Conservation (phyloP, 768 basidiomycete genomes). For the Russula earlei region DNA sequence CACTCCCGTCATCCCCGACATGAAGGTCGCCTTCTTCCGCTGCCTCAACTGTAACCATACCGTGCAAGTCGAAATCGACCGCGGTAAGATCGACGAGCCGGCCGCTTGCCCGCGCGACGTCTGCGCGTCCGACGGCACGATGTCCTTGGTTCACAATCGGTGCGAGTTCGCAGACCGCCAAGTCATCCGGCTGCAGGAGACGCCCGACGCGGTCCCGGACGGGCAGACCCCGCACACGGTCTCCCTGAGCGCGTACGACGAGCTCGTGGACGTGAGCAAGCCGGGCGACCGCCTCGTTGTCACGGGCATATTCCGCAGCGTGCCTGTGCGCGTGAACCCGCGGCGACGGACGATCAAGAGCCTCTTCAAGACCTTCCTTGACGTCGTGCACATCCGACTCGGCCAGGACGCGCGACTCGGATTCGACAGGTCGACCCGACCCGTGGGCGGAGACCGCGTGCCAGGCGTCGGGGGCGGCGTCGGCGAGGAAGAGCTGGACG, state of each 20-base stretch:
- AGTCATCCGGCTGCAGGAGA: slow-evolving; percentile 92
- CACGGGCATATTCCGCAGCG: slow-evolving; percentile 89
- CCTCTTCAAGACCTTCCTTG: slow-evolving; percentile 95
- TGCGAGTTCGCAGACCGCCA: slow-evolving; percentile 95
- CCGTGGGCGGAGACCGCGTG: slow-evolving; percentile 55
- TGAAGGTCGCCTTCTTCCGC: slow-evolving; percentile 98
- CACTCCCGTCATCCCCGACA: slow-evolving; percentile 96
- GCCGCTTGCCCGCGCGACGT: slow-evolving; percentile 86
- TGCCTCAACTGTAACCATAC: slow-evolving; percentile 94
- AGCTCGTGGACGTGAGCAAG: slow-evolving; percentile 92
- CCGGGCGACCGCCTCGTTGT: slow-evolving; percentile 90
- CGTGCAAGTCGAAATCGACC: slow-evolving; percentile 93
- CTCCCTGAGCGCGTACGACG: slow-evolving; percentile 94
- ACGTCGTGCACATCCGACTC: slow-evolving; percentile 85
- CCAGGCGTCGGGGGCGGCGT: slow-evolving; percentile 60
- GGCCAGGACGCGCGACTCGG: slow-evolving; percentile 57
- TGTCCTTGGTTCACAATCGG: slow-evolving; percentile 94
- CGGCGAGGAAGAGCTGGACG: slow-evolving; percentile 53
- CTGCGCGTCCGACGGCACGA: slow-evolving; percentile 78
- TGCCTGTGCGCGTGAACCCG: slow-evolving; percentile 92
- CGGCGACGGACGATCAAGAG: slow-evolving; percentile 87
- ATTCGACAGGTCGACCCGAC: slow-evolving; percentile 70
- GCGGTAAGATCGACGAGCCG: slow-evolving; percentile 96
- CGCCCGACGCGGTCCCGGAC: slow-evolving; percentile 94
- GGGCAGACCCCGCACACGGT: slow-evolving; percentile 98